These are phyloP conservation scores for Biscogniauxia sp. DNA, from an alignment of 2,329 filamentous ascomycete species.

Conservation along the genomic window DNA sequence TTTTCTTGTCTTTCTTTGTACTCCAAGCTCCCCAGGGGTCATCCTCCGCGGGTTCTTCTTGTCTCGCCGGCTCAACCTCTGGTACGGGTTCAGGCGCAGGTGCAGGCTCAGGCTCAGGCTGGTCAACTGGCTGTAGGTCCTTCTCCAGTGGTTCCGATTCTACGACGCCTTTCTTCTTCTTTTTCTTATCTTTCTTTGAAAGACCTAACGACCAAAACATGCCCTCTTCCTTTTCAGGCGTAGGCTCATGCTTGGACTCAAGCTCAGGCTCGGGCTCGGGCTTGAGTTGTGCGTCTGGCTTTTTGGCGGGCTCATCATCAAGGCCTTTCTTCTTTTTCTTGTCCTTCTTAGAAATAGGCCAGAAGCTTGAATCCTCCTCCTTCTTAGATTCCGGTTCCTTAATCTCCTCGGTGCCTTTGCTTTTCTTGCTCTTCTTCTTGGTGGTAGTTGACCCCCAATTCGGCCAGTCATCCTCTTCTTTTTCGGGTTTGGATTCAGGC, in stretches of 20 bases:
- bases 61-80: conserved; percentile 22
- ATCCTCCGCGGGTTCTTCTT: conserved; percentile 23
- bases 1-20: conserved; percentile 30
- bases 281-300: conserved; percentile 8
- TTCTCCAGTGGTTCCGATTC: conserved; percentile 18
- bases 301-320: background rate
- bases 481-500: conserved; percentile 8
- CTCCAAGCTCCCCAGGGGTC: conserved; percentile 11
- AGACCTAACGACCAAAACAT: conserved; percentile 16
- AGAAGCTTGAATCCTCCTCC: background rate
- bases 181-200: conserved; percentile 33
- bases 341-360: conserved; percentile 1
- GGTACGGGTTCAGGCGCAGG: conserved; percentile 19
- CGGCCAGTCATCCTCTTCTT: conserved; percentile 15
- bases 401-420: conserved; percentile 22
- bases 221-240: conserved; percentile 15
- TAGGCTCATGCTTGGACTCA: conserved; percentile 25
- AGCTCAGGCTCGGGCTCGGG: conserved; percentile 14
- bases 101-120: conserved; percentile 14
- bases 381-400: conserved; percentile 17
- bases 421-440: conserved; percentile 34
- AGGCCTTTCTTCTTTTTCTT: conserved; percentile 15
- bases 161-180: conserved; percentile 27
- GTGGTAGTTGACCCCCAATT: conserved; percentile 25
- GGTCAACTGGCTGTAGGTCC: conserved; percentile 7